Base-by-base conservation (phyloP, 441 rosid species). In the Aleurites moluccanus region DNA sequence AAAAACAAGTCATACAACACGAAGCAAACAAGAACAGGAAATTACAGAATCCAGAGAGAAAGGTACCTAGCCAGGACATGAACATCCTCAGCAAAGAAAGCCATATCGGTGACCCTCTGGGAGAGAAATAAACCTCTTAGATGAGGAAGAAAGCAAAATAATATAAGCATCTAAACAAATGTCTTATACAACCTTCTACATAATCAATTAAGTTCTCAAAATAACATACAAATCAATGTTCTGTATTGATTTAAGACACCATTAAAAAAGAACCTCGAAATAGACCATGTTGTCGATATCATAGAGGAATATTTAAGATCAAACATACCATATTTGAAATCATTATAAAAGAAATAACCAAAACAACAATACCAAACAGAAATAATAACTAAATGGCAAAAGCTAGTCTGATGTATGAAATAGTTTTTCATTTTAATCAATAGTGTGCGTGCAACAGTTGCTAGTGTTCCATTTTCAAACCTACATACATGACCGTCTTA, bases 61-160 rank as follows among this genome's bases (percentile, higher is more conserved):
- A 63, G 63, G 21, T 85, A 92, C 97, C 97, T 92, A 62, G 68
- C 69, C 59, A 66, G 47, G 35, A 76, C 75, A 49, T 76, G 79
- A 42, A 76, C 74, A 69, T 76, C 79, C 74, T 76, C 79, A 20
- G 79, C 79, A 76, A 70, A 76, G 64, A 76, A 76, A 75, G 89
- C 87, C 97, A 93, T 92, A 64, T 92, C 97, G 3, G 92, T 86
- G 49, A 92, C 91, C 80, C 90, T 86, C 98, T 93, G 85, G 33
- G 25, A 70, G 65, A 67, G 62, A 69, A 78, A 84, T 61, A 67
- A 14, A 27, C 30, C 44, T 49, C 73, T 75, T 59, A 35, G 66
- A 67, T 60, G 25, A 75, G 27, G 27, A 73, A 33, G 25, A 44
- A 61, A 65, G 62, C n/a, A 77, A 47, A 49, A n/a, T 21, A 30